These are phyloP conservation scores for Apiospora aurea DNA, from an alignment of 2,329 filamentous ascomycete genomes.

Conservation along the genomic window DNA sequence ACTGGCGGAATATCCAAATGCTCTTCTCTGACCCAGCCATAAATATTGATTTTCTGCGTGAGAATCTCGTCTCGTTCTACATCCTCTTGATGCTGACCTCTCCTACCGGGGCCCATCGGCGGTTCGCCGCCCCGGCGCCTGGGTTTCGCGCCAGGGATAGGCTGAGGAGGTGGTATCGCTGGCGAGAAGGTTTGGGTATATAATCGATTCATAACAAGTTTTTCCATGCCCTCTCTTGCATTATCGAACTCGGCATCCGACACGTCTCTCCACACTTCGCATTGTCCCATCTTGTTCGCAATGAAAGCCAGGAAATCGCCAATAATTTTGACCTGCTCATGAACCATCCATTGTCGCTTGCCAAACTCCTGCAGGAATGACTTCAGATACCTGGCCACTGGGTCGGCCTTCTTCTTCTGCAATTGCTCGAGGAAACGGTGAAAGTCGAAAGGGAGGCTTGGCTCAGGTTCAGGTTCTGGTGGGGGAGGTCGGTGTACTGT, in stretches of 20 bases:
- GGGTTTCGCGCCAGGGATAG: conserved; percentile 71
- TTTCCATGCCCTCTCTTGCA: conserved; percentile 98
- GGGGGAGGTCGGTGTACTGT: conserved; percentile 70
- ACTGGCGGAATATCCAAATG: conserved; percentile 91
- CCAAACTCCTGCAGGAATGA: conserved; percentile 95
- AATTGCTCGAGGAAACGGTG: conserved; percentile 96
- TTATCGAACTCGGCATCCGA: conserved; percentile 99
- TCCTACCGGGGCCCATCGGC: conserved; percentile 78
- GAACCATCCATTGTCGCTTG: conserved; percentile 99
- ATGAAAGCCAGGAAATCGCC: conserved; percentile 96
- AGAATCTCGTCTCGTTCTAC: conserved; percentile 96
- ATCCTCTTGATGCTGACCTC: conserved; percentile 97
- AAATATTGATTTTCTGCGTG: conserved; percentile 95
- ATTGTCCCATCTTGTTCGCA: conserved; percentile 96
- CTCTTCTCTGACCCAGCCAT: conserved; percentile 91
- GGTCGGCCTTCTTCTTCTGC: conserved; percentile 95
- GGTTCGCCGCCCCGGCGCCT: conserved; percentile 73
- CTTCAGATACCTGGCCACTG: conserved; percentile 92
- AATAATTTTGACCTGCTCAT: conserved; percentile 99
- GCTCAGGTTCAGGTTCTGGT: conserved; percentile 79
- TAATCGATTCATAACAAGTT: conserved; percentile 96
- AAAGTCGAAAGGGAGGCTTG: conserved; percentile 91
- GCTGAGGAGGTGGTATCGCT: conserved; percentile 83
- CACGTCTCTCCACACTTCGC: conserved; percentile 94
- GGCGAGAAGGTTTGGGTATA: conserved; percentile 97